Evolutionary conservation across 2,329 filamentous ascomycete species (phyloP), one percentile per base, ranked within the genome.

Genomic region (Coniochaeta hoffmannii): DNA sequence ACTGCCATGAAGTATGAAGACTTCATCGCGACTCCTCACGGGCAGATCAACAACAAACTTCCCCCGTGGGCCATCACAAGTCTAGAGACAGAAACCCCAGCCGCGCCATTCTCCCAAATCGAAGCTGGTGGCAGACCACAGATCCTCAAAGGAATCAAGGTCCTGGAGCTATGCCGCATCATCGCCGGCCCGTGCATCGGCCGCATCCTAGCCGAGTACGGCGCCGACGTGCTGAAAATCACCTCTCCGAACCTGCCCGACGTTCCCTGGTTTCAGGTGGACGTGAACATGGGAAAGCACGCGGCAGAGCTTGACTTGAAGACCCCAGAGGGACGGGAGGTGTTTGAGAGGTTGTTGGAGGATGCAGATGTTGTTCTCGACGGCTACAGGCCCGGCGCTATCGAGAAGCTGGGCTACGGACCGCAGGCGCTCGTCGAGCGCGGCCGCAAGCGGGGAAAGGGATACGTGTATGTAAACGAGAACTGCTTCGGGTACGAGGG

Each of bases 131-230:
- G 24, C 15, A 24, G 38, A 12, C 38, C 38, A 14, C 50, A 65
- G 46, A 66, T 66, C 36, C 68, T 52, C 50, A n/a, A 76, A 64
- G 87, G 87, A 0, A 76, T 90, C 66, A 87, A 86, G 60, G 87
- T 91, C 6, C 76, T 91, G 5, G 88, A 92, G 65, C 72, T 91
- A 30, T 88, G 86, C 64, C 83, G 87, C 41, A 85, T 90, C 63
- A 89, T 91, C 59, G 88, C 88, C 4, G 87, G 87, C 0, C 87
- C 87, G 17, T 81, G 85, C 4, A 84, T 90, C 60, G 83, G 83
- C 4, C 81, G 86, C 30, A 84, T 84, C 1, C 76, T 91, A 0
- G 86, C 84, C n/a, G 87, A 89, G 59, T 86, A 90, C 64, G 88
- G 88, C 2, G 88, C 88, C 9, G 80, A 86, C 54, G 87, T 91